A percentile compares a stretch with the other conserved stretches of the same genome.
Evolutionary conservation across 78 protist species (phyloP).

Genomic region (Chrysochromulina tobinii): DNA sequence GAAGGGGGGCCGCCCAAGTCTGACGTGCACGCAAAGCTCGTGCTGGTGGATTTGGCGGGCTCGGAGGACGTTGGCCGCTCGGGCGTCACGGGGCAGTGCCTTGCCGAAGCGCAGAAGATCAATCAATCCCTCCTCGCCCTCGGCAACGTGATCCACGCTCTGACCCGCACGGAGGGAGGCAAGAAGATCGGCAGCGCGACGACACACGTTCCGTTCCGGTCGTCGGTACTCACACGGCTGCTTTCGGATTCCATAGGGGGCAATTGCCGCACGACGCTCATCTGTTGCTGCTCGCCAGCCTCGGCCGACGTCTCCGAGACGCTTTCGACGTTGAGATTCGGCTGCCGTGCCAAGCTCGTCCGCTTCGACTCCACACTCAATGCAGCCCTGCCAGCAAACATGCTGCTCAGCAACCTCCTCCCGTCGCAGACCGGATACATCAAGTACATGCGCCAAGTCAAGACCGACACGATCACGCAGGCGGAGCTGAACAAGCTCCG

Average conservation of each 20-base stretch:
- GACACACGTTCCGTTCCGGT: constrained; percentile 35
- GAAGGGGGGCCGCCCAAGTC: background rate
- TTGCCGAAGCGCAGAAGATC: constrained; percentile 50
- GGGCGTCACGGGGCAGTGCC: background rate
- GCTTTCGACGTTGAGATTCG: constrained; percentile 75
- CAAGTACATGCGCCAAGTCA: too few relatives aligned
- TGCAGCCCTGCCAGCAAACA: too few relatives aligned
- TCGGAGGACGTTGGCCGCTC: background rate
- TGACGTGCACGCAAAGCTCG: background rate
- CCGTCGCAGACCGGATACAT: too few relatives aligned
- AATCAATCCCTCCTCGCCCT: constrained; percentile 50
- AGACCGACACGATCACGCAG: too few relatives aligned
- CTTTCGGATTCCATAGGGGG: constrained; percentile 59
- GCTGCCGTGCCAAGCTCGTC: constrained; percentile 38
- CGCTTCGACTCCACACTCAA: too few relatives aligned
- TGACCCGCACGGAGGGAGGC: background rate
- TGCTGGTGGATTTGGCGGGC: constrained; percentile 36
- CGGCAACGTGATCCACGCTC: constrained; percentile 52
- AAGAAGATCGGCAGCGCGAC: background rate
- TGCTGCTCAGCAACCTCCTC: too few relatives aligned
- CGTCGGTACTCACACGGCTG: background rate
- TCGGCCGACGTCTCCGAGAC: constrained; percentile 69
- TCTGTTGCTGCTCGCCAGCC: constrained; percentile 61
- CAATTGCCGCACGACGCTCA: constrained; percentile 55
- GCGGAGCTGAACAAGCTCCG: too few relatives aligned